phyloP scores from a whole-genome alignment of 495 filamentous ascomycete genomes.

The Sordaria brevicollis region DNA sequence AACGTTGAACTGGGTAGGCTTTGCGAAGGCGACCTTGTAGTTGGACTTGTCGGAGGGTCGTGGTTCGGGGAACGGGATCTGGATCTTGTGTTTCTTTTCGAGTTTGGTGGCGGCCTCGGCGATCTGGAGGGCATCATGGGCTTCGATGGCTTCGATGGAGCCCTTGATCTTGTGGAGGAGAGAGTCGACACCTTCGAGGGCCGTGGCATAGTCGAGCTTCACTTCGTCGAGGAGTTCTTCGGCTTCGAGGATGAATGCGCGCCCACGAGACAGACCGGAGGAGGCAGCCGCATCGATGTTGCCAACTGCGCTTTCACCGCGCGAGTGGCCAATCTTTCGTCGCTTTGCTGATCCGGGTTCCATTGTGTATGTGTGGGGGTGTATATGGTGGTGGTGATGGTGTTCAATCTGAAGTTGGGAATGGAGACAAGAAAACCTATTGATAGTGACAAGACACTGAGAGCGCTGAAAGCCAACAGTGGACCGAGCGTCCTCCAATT shows the following conservation, averaged over 20 bases:
- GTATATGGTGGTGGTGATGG: not conserved
- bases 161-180: constrained; percentile 61
- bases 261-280: constrained; percentile 31
- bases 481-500: not conserved
- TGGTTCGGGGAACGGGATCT: constrained; percentile 73
- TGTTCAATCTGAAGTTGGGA: not conserved
- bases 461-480: not conserved
- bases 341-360: constrained; percentile 35
- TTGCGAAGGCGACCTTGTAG: constrained; percentile 69
- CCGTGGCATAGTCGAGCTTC: constrained; percentile 55
- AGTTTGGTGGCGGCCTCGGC: constrained; percentile 56
- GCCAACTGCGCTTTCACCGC: constrained; percentile 12
- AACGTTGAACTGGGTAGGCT: constrained; percentile 72
- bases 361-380: constrained; percentile 17
- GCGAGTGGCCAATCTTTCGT: constrained; percentile 35
- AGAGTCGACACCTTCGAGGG: constrained; percentile 53
- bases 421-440: not conserved
- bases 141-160: constrained; percentile 59
- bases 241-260: constrained; percentile 77
- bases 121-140: constrained; percentile 49
- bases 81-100: constrained; percentile 51
- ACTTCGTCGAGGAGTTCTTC: constrained; percentile 70
- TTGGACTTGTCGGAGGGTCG: constrained; percentile 59
- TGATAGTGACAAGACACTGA: not conserved
- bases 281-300: constrained; percentile 18